phyloP scores from a whole-genome alignment of 805 yeast genomes.

The Saturnispora serradocipensis region DNA sequence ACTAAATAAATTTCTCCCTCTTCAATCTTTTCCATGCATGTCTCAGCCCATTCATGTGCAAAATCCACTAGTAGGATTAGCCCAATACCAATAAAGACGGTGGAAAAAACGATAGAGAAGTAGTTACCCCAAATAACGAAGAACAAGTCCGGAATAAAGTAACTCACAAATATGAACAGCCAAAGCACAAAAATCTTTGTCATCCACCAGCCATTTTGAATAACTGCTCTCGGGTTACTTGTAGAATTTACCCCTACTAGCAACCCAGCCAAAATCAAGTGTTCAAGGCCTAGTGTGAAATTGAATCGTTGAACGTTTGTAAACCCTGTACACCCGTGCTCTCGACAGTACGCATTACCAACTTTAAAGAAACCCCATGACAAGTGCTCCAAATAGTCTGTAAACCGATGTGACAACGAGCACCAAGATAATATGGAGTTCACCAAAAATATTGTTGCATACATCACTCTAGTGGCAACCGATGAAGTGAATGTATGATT shows the following conservation, averaged over 20 bases:
- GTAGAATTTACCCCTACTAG: conserved; percentile 72
- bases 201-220: conserved; percentile 93
- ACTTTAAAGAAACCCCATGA: conserved; percentile 60
- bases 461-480: conserved; percentile 75
- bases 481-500: conserved; percentile 51
- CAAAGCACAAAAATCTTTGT: conserved; percentile 57
- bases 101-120: conserved; percentile 75
- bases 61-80: conserved; percentile 85
- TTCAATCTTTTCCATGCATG: conserved; percentile 84
- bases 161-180: conserved; percentile 48
- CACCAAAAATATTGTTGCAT: conserved; percentile 67
- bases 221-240: conserved; percentile 61
- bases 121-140: conserved; percentile 88
- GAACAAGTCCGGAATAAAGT: conserved; percentile 78
- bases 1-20: conserved; percentile 51
- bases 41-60: conserved; percentile 98
- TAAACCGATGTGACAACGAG: conserved; percentile 75
- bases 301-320: conserved; percentile 90
- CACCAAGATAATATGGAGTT: conserved; percentile 88
- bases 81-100: conserved; percentile 82
- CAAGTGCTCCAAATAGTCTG: conserved; percentile 61
- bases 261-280: conserved; percentile 57
- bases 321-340: conserved; percentile 80
- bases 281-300: conserved; percentile 77
- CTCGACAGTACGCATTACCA: conserved; percentile 53